phyloP scores from a whole-genome alignment of 768 basidiomycete species.

The Daedaleopsis nitida region DNA sequence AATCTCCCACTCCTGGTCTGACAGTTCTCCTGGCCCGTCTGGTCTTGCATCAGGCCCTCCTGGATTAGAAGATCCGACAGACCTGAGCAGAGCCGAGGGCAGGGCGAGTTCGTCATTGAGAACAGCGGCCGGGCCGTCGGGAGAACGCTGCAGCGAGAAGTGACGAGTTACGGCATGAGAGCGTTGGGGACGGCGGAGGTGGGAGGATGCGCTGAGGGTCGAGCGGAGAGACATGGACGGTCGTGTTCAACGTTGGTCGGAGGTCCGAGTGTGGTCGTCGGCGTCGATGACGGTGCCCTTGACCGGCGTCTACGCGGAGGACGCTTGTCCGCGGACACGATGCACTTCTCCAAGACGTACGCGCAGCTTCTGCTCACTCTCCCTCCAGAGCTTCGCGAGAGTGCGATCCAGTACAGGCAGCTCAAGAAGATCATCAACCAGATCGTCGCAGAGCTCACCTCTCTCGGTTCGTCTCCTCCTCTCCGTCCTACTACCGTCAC shows the following conservation, averaged over 20 bases:
- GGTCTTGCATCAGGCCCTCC: neutral
- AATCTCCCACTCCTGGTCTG: constrained; percentile 79
- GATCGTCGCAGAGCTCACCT: constrained; percentile 75
- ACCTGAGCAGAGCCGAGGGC: neutral
- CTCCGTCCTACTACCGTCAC: neutral
- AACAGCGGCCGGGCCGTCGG: neutral
- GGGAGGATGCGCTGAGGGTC: neutral
- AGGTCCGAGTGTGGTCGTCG: neutral
- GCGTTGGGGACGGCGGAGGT: neutral
- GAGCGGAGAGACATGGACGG: constrained; percentile 7
- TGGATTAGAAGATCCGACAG: neutral
- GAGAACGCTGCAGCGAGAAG: neutral
- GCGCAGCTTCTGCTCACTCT: constrained; percentile 61
- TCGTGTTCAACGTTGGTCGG: neutral
- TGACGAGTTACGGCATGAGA: neutral
- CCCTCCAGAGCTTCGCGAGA: constrained; percentile 75
- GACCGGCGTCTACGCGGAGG: neutral
- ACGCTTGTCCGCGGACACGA: constrained; percentile 25
- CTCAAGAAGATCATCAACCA: constrained; percentile 90
- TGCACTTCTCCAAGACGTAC: constrained; percentile 80
- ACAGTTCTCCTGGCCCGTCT: constrained; percentile 36
- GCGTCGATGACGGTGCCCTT: neutral
- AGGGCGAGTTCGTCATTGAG: neutral
- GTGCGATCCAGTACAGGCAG: constrained; percentile 87
- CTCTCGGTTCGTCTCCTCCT: constrained; percentile 44